A percentile compares a stretch with the other conserved stretches of the same genome.
phyloP scores from a whole-genome alignment of 2,329 filamentous ascomycete species.

The Aureobasidium sp. region DNA sequence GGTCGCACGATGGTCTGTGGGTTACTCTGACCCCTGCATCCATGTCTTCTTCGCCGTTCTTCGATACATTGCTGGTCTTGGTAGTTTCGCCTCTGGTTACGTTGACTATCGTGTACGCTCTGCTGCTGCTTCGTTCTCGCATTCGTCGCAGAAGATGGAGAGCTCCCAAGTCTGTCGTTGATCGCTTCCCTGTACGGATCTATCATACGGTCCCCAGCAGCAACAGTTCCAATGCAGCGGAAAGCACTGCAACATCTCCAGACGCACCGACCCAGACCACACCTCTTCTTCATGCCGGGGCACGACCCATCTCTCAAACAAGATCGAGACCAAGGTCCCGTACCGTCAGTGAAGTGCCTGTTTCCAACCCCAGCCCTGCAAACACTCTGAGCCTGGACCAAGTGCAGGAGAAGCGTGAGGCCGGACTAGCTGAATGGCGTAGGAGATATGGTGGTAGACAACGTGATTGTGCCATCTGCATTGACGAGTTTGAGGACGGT shows the following conservation, averaged over 20 bases:
- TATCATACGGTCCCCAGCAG: conserved; percentile 76
- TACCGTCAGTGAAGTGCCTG: conserved; percentile 54
- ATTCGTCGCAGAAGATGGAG: conserved; percentile 88
- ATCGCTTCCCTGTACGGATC: conserved; percentile 87
- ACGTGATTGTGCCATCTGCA: conserved; percentile 89
- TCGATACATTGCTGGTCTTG: conserved; percentile 93
- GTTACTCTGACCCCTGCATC: conserved; percentile 91
- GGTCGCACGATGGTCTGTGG: conserved; percentile 71
- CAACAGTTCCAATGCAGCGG: conserved; percentile 48
- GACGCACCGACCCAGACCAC: conserved; percentile 50
- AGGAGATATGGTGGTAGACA: conserved; percentile 57
- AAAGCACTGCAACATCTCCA: conserved; percentile 9
- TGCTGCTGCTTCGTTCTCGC: conserved; percentile 78
- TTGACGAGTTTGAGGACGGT: conserved; percentile 94
- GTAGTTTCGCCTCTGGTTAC: conserved; percentile 91
- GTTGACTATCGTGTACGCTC: conserved; percentile 82
- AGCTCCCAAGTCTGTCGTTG: conserved; percentile 94
- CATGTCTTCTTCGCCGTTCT: conserved; percentile 82
- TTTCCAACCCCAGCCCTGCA: conserved; percentile 19
- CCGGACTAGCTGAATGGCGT: conserved; percentile 45
- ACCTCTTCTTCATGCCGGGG: conserved; percentile 58
- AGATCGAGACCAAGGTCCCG: conserved; percentile 56
- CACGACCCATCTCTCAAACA: conserved; percentile 35
- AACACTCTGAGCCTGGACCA: conserved; percentile 29
- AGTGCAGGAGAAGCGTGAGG: conserved; percentile 47